phyloP scores from a whole-genome alignment of 768 basidiomycete species.

The Neoboletus subvelutipes region DNA sequence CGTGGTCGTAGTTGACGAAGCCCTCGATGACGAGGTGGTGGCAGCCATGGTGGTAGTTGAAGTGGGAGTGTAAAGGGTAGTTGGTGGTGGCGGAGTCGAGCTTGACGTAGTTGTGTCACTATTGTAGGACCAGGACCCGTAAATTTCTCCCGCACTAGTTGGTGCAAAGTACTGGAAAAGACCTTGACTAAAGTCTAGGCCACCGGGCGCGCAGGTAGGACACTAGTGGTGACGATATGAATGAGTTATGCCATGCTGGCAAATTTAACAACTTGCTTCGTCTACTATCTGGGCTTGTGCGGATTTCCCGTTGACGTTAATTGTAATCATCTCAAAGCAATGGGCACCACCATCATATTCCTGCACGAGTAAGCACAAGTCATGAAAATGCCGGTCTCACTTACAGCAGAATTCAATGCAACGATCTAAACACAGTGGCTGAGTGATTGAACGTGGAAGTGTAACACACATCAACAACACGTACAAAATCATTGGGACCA shows the following conservation, averaged over 20 bases:
- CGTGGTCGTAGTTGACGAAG: constrained; percentile 8
- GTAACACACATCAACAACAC: constrained; percentile 1
- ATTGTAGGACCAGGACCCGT: constrained; percentile 42
- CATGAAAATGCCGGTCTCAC: constrained; percentile 6
- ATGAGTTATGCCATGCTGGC: neutral
- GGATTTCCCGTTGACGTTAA: constrained; percentile 38
- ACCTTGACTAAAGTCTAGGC: constrained; percentile 46
- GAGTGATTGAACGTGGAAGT: neutral
- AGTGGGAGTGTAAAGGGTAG: constrained; percentile 24
- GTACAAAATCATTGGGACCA: constrained; percentile 28
- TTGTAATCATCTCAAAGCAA: constrained; percentile 47
- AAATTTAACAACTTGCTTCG: constrained; percentile 32
- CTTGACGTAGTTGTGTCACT: constrained; percentile 22
- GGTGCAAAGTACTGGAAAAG: constrained; percentile 46
- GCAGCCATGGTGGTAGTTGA: constrained; percentile 12
- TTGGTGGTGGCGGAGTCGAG: constrained; percentile 17
- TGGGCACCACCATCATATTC: constrained; percentile 40
- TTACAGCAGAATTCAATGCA: constrained; percentile 41
- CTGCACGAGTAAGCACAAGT: constrained; percentile 23
- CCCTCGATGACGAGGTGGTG: constrained; percentile 6
- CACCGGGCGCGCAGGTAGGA: constrained; percentile 36
- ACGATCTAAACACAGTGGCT: constrained; percentile 37
- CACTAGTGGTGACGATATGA: constrained; percentile 33
- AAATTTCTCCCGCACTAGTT: constrained; percentile 34
- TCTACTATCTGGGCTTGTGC: constrained; percentile 46